phyloP scores from a whole-genome alignment of 805 yeast genomes.

The Grigorovia transvaalensis region DNA sequence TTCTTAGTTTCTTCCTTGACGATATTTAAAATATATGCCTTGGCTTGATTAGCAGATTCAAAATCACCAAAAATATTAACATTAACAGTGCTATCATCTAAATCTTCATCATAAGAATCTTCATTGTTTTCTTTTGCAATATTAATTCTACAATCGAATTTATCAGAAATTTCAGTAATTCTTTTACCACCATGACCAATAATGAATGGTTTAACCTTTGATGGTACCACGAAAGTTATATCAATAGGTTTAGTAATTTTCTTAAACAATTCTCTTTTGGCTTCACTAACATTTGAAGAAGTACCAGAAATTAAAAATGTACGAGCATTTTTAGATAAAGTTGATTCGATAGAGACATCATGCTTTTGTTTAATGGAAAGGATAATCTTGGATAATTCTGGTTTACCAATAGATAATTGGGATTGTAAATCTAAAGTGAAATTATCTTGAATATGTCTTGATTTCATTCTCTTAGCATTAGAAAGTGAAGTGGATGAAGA shows the following conservation, averaged over 20 bases:
- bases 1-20: conserved; percentile 65
- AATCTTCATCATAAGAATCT: conserved; percentile 41
- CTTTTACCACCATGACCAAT: conserved; percentile 83
- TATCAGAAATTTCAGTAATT: conserved; percentile 67
- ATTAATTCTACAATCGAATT: conserved; percentile 64
- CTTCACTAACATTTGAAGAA: conserved; percentile 51
- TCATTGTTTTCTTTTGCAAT: conserved; percentile 27
- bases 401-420: conserved; percentile 51
- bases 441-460: conserved; percentile 64
- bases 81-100: conserved; percentile 47
- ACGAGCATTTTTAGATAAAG: conserved; percentile 69
- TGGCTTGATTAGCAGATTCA: conserved; percentile 72
- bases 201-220: conserved; percentile 62
- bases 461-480: conserved; percentile 38
- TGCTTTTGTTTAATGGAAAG: conserved; percentile 45
- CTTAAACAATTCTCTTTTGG: conserved; percentile 65
- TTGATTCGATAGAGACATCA: conserved; percentile 67
- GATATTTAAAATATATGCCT: conserved; percentile 54
- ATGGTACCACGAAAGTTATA: conserved; percentile 56
- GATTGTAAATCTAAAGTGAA: conserved; percentile 63
- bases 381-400: conserved; percentile 60
- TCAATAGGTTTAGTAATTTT: conserved; percentile 67
- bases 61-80: conserved; percentile 73
- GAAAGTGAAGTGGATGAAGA: conserved; percentile 12
- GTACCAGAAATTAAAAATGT: conserved; percentile 76